Conservation (phyloP, 1,139 yeast genomes). For the Trichomonascaceae sp. region DNA sequence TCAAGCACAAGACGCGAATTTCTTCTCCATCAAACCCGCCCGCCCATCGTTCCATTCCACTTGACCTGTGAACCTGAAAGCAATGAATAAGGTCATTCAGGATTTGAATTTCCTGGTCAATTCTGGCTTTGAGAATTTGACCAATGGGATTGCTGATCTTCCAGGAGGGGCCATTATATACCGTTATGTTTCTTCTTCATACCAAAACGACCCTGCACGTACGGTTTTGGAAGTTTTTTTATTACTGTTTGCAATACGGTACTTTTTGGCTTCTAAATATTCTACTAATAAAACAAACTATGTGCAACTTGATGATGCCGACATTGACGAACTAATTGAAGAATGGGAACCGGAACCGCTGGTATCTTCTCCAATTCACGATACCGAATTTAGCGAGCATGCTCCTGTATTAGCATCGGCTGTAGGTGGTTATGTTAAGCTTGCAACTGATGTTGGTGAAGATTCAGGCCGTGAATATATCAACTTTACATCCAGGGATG, state of each 20-base stretch:
- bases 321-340: slow-evolving; percentile 73
- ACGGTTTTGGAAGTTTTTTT: slow-evolving; percentile 74
- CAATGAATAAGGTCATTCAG: slow-evolving; percentile 15
- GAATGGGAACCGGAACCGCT: slow-evolving; percentile 93
- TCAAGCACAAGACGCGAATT: not conserved
- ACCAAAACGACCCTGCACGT: slow-evolving; percentile 89
- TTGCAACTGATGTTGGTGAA: slow-evolving; percentile 24
- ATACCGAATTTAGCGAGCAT: slow-evolving; percentile 55
- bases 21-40: not conserved
- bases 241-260: slow-evolving; percentile 77
- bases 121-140: slow-evolving; percentile 11
- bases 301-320: slow-evolving; percentile 57
- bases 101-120: slow-evolving; percentile 14
- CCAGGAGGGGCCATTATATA: slow-evolving; percentile 82
- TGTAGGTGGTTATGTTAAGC: slow-evolving; percentile 45
- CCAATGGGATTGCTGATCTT: slow-evolving; percentile 11
- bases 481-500: slow-evolving; percentile 37
- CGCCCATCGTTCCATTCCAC: not conserved
- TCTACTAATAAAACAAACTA: slow-evolving; percentile 71
- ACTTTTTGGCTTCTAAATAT: slow-evolving; percentile 75
- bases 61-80: not conserved
- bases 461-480: slow-evolving; percentile 14
- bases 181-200: slow-evolving; percentile 79
- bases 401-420: slow-evolving; percentile 61
- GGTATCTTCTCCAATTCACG: slow-evolving; percentile 45